Conservation (phyloP, 768 basidiomycete genomes). For the Rhodosporidiobolus odoratus region DNA sequence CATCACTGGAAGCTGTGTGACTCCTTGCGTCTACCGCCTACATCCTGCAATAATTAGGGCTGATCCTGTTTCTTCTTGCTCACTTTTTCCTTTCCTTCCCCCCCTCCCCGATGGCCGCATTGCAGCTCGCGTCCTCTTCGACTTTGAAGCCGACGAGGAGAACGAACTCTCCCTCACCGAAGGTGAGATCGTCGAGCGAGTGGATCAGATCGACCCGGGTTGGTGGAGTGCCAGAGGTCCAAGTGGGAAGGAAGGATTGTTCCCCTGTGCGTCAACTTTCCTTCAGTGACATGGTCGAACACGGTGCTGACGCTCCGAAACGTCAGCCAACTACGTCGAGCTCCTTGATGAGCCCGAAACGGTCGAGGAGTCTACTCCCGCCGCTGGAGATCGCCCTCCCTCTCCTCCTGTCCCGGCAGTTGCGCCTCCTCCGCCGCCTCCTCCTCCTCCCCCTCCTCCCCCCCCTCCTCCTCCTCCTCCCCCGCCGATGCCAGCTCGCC, state of each 20-base stretch:
- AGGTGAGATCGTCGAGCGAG: conserved; percentile 72
- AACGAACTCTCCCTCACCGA: conserved; percentile 77
- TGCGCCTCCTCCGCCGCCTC: conserved; percentile 49
- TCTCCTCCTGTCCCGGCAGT: conserved; percentile 52
- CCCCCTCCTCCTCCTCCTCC: conserved; percentile 8
- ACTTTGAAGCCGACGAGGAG: conserved; percentile 76
- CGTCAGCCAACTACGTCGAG: conserved; percentile 78
- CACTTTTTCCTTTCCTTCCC: background rate
- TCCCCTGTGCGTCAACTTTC: conserved; percentile 65
- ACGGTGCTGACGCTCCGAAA: background rate
- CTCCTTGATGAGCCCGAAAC: conserved; percentile 52
- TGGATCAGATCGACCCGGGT: conserved; percentile 76
- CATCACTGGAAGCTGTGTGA: too few relatives aligned
- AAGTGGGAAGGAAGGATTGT: conserved; percentile 70
- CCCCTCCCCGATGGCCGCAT: conserved; percentile 45
- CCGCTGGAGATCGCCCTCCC: conserved; percentile 43
- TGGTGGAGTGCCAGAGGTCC: conserved; percentile 83
- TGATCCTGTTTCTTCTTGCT: background rate
- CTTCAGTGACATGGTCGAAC: background rate
- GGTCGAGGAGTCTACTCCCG: background rate
- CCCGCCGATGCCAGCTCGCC: background rate
- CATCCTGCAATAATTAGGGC: too few relatives aligned
- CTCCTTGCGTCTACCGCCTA: too few relatives aligned
- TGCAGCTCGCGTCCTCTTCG: conserved; percentile 71
- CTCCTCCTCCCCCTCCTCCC: conserved; percentile 49